phyloP scores from a whole-genome alignment of 768 basidiomycete genomes.

The Leccinum pellstonianum region DNA sequence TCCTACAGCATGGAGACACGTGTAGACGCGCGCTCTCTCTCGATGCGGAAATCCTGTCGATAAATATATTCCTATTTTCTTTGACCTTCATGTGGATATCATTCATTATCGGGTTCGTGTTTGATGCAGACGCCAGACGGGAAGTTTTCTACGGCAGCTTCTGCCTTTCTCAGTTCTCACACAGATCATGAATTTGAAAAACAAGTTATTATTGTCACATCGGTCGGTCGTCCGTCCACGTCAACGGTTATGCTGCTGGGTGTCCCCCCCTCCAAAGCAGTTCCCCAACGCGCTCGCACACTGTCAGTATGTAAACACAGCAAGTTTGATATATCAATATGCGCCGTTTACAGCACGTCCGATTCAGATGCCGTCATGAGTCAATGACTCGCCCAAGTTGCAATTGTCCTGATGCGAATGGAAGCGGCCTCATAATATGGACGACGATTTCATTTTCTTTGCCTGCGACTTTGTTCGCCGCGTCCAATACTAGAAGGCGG shows the following conservation, averaged over 20 bases:
- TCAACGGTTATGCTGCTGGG: neutral
- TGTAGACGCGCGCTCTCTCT: neutral
- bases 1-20: slow-evolving; percentile 2
- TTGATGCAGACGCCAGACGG: neutral
- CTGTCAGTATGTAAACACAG: neutral
- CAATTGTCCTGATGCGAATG: slow-evolving; percentile 14
- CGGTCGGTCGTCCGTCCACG: neutral
- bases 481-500: neutral
- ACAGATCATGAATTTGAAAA: slow-evolving; percentile 16
- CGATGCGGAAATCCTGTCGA: neutral
- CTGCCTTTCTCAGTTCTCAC: slow-evolving; percentile 7
- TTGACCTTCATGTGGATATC: slow-evolving; percentile 2
- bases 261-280: slow-evolving; percentile 5
- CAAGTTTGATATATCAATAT: neutral
- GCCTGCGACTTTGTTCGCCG: neutral
- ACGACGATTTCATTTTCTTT: slow-evolving; percentile 12
- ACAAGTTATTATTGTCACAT: neutral
- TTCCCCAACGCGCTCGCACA: slow-evolving; percentile 7
- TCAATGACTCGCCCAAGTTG: neutral
- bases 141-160: no score
- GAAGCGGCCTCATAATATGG: slow-evolving; percentile 11
- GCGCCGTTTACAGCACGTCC: neutral
- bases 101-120: slow-evolving; percentile 3
- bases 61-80: neutral
- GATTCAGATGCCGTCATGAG: neutral